Evolutionary conservation across 1,284 basidiomycete species (phyloP).

Genomic region (Melampsora larici-populina): DNA sequence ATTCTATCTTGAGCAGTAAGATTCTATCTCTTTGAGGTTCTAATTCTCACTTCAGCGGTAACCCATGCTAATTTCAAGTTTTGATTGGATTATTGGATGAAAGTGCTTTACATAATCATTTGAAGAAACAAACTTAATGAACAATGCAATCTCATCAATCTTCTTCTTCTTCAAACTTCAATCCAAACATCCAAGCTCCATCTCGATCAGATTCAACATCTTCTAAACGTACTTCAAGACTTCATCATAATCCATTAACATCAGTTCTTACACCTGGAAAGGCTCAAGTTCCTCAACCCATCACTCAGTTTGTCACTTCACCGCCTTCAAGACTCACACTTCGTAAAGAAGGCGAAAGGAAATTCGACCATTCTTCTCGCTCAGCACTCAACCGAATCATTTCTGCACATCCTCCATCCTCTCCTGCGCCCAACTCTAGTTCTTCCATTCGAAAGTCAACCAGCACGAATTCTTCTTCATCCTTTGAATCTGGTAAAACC

Average conservation of each 20-base stretch:
- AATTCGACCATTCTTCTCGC: neutral
- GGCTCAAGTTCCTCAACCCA: conserved; percentile 4
- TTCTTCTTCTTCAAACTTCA: too few species aligned
- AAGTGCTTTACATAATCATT: too few species aligned
- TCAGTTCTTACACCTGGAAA: neutral
- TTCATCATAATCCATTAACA: neutral
- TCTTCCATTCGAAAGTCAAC: too few species aligned
- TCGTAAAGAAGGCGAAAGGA: neutral
- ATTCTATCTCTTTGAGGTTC: too few species aligned
- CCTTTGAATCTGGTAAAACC: neutral
- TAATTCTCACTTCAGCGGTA: too few species aligned
- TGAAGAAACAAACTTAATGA: too few species aligned
- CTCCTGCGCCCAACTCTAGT: neutral
- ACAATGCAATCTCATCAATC: too few species aligned
- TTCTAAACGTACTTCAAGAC: neutral
- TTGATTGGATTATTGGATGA: too few species aligned
- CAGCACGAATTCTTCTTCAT: neutral
- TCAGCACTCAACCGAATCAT: neutral
- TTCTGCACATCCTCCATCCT: neutral
- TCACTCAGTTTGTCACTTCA: neutral
- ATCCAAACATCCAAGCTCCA: neutral
- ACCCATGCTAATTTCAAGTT: too few species aligned
- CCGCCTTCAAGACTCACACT: neutral
- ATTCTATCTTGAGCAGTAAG: too few species aligned
- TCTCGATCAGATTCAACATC: neutral